Evolutionary conservation across 805 yeast species (phyloP).

Genomic region (Teunomyces gatunensis): DNA sequence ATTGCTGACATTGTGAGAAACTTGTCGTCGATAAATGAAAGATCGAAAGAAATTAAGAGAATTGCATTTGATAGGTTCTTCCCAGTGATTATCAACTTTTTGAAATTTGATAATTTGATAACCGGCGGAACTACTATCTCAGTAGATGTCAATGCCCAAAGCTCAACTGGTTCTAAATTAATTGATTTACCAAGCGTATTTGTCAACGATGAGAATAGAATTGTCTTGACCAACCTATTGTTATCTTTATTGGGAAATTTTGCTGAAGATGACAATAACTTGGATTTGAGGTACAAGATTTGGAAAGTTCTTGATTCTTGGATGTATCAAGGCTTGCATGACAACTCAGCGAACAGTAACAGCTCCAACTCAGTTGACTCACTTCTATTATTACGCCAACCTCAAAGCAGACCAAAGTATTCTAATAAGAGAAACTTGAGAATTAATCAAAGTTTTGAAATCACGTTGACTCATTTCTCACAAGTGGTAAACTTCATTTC

Average conservation of each 20-base stretch:
- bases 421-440: slow-evolving; percentile 16
- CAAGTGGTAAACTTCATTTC: slow-evolving; percentile 64
- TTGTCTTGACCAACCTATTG: slow-evolving; percentile 31
- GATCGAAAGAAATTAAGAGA: slow-evolving; percentile 23
- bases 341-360: not conserved
- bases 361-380: slow-evolving; percentile 2
- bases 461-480: slow-evolving; percentile 47
- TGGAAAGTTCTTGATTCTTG: slow-evolving; percentile 75
- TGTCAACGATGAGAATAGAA: slow-evolving; percentile 36
- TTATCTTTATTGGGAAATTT: slow-evolving; percentile 54
- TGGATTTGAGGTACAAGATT: slow-evolving; percentile 41
- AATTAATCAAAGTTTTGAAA: slow-evolving; percentile 27
- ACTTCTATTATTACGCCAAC: slow-evolving; percentile 5
- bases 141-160: slow-evolving; percentile 10
- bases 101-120: slow-evolving; percentile 40
- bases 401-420: slow-evolving; percentile 16
- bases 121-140: slow-evolving; percentile 13
- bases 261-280: slow-evolving; percentile 39
- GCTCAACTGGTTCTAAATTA: slow-evolving; percentile 11
- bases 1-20: slow-evolving; percentile 40
- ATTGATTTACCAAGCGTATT: slow-evolving; percentile 20
- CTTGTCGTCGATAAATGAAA: slow-evolving; percentile 19
- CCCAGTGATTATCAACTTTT: slow-evolving; percentile 33
- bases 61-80: slow-evolving; percentile 31
- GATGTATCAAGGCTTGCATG: slow-evolving; percentile 45